Conservation (phyloP, 2,329 filamentous ascomycete species). For the Purpureocillium takamizusanense region DNA sequence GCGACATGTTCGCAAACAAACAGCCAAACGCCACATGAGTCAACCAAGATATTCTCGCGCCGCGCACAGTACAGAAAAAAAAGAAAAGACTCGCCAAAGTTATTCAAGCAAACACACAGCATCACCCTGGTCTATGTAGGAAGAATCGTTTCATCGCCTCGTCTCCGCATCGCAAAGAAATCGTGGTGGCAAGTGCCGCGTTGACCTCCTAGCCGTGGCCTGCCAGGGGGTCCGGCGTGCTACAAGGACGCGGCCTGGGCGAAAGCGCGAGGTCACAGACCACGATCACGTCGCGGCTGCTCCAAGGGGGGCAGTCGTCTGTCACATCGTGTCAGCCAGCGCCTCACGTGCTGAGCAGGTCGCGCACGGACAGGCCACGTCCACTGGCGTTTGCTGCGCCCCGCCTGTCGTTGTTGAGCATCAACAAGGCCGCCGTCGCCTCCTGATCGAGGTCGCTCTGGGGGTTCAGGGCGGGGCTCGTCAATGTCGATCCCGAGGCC, state of each 20-base stretch:
- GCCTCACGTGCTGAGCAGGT: constrained; percentile 41
- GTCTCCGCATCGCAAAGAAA: background rate
- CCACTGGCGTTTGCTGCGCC: constrained; percentile 27
- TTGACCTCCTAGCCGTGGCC: background rate
- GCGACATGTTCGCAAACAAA: background rate
- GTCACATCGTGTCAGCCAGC: background rate
- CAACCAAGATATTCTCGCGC: background rate
- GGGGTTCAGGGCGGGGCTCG: constrained; percentile 48
- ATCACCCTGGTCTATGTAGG: background rate
- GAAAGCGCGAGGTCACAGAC: no score
- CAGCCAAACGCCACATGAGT: background rate
- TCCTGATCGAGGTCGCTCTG: constrained; percentile 60
- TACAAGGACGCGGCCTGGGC: no score
- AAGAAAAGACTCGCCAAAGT: background rate
- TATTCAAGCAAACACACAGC: background rate
- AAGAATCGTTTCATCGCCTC: background rate
- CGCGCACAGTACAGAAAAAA: no score
- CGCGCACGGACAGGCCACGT: constrained; percentile 44
- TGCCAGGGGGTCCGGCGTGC: background rate
- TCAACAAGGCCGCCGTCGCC: constrained; percentile 76
- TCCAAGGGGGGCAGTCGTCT: background rate
- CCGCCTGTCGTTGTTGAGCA: constrained; percentile 75
- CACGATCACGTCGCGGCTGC: background rate
- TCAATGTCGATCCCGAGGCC: constrained; percentile 41
- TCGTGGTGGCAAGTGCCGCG: constrained; percentile 1